Base-by-base conservation (phyloP, 371 early-diverging fungal species). In the Mucor sp. region DNA sequence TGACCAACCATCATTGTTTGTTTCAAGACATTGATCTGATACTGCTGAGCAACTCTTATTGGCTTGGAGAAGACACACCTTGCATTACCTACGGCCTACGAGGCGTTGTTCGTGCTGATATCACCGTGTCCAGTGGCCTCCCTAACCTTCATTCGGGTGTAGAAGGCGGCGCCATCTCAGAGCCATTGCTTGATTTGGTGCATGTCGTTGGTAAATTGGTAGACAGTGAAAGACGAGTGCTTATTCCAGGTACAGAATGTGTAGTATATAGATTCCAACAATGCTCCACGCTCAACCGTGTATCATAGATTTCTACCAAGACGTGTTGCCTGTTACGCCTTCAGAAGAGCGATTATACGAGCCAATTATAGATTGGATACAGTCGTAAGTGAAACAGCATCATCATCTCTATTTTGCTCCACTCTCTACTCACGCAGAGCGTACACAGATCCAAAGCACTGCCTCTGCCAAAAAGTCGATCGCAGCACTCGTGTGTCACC, bases 91-190 rank as follows among this genome's bases (percentile, higher is more conserved):
- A 91, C 62, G 90, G 89, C n/a, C 67, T 89, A 68, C 80, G 91
- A 37, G 94, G 94, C 23, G 88, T 91, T 0, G 90, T 94, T 58
- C 89, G 89, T 60, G 89, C 93, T 7, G 84, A 43, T 63, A 53
- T 63, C 19, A 56, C 64, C 1, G 64, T 56, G 25, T 62, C 76
- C 33, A 85, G 85, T 17, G 79, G 77, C 63, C 71, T 85, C 19
- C 78, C 85, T 12, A 94, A 94, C 62, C 76, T 91, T 14, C 94
- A 94, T 75, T 91, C 94, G 19, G 94, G 94, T 28, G 92, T 94
- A 7, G 90, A 91, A 75, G 94, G 94, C 59, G 94, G 94, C n/a
- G 90, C 91, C 1, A 87, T 91, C 21, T 88, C 85, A 11, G 93
- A 94, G 58, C 94, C 94, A 17, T 71, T 94, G 65, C 83, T 89